Conservation (phyloP, 129 eudicot genomes). For the Arctium minus region DNA sequence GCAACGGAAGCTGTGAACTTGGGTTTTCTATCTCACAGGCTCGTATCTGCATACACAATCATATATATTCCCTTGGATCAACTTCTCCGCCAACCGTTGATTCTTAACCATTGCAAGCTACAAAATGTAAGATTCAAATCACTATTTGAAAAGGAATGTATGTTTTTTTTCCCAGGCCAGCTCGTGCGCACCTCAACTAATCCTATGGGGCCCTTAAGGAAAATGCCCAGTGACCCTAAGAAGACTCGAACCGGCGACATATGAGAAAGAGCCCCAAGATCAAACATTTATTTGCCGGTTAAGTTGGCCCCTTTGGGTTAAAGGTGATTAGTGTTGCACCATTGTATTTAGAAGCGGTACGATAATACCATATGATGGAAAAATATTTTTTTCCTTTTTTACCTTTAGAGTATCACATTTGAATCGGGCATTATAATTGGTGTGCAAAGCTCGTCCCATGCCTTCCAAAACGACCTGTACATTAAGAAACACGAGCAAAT, state of each 20-base stretch:
- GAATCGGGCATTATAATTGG: slow-evolving; percentile 82
- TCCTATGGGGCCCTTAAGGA: background rate
- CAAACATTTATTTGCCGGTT: background rate
- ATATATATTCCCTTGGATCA: slow-evolving; percentile 80
- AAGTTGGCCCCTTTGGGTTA: background rate
- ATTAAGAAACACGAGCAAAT: background rate
- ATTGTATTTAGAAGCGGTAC: background rate
- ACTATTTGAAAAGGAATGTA: background rate
- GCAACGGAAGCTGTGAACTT: too few species aligned
- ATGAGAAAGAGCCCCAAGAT: background rate
- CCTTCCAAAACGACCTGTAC: slow-evolving; percentile 92
- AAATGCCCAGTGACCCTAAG: background rate
- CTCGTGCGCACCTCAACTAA: background rate
- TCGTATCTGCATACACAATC: slow-evolving; percentile 97
- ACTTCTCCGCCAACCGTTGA: slow-evolving; percentile 92
- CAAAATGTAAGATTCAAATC: background rate
- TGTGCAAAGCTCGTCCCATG: slow-evolving; percentile 94
- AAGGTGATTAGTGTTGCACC: background rate
- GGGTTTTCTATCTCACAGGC: slow-evolving; percentile 31
- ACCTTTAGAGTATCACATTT: slow-evolving; percentile 96
- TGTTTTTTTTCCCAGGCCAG: background rate
- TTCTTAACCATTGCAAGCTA: slow-evolving; percentile 99
- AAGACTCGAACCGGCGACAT: background rate
- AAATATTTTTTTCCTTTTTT: background rate
- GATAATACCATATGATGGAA: background rate